Evolutionary conservation across 768 basidiomycete genomes (phyloP), one percentile per base, ranked within the genome.

Genomic region (Lanmaoa pseudosensibilis): DNA sequence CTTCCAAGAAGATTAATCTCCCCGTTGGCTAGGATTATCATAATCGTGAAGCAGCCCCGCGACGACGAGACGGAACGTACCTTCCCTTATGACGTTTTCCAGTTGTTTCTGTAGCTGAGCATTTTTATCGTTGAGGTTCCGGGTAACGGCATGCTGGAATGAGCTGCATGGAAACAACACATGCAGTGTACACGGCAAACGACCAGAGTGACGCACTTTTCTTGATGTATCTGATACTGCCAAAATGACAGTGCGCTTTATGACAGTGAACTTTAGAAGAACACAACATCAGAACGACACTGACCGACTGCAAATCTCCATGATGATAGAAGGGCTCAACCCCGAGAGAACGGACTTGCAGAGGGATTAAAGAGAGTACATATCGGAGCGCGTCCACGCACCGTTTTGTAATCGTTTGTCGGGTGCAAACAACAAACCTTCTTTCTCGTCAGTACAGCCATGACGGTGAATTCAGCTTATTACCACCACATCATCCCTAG

Each of bases 351-450:
- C 92, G 19, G 92, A 93, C 91, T 94, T 60, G 59, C 15, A 44
- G 32, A 39, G 23, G 39, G 43, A 23, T 57, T 48, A 59, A 58
- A 21, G 38, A 32, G 13, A 43, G 36, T 30, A 33, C 53, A 52
- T 19, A 33, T 34, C 39, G 53, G 45, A 21, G 45, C 32, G 58
- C 55, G 68, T 74, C 71, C 74, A 79, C 78, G 78, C 72, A 88
- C 92, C 47, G 92, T 94, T 75, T 93, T 94, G 74, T 93, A 94
- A 71, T 94, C 92, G 67, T 94, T 94, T 5, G 90, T 86, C 0
- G 92, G 92, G 64, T 89, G 87, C 18, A 94, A 73, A 3, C 89
- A 90, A 74, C 86, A 90, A 27, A 92, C 84, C 88, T 92, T 60
- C 10, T 34, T 47, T 46, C 16, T 30, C 16, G 55, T 59, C 44